Percentiles rank a stretch among this genome's conserved stretches.
Evolutionary conservation across 148 eudicot species (phyloP).

Genomic region (Tetragonia tetragonoides): DNA sequence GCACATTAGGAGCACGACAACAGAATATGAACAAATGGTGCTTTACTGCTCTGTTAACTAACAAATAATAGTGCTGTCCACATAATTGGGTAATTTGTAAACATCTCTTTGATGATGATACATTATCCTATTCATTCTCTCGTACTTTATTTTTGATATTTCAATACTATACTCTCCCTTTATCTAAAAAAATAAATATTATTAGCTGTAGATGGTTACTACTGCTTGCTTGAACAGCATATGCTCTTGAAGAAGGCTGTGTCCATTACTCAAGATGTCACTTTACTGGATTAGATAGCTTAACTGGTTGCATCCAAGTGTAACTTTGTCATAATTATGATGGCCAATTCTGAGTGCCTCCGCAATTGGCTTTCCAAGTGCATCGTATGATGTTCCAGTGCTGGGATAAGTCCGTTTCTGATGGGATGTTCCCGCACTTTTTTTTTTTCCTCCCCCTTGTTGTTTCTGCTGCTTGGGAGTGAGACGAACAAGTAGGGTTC

Average conservation of each 20-base stretch:
- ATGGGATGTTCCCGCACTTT: not conserved
- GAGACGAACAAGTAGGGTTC: not conserved
- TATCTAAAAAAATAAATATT: too few species aligned
- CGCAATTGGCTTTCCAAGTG: not conserved
- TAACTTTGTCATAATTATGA: too few species aligned
- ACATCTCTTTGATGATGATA: too few species aligned
- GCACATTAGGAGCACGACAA: too few species aligned
- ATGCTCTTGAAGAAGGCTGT: not conserved
- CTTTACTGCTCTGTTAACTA: not conserved
- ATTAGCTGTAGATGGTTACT: not conserved
- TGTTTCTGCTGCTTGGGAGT: not conserved
- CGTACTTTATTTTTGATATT: too few species aligned
- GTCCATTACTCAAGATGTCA: not conserved
- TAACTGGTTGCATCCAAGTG: not conserved
- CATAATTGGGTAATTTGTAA: too few species aligned
- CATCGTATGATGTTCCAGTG: not conserved
- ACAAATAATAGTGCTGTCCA: too few species aligned
- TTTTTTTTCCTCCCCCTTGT: not conserved
- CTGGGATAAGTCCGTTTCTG: not conserved
- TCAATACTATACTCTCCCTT: too few species aligned
- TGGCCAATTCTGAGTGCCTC: not conserved
- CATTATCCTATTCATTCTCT: too few species aligned
- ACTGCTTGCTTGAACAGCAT: not conserved
- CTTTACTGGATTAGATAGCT: not conserved
- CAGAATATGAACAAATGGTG: not conserved